phyloP scores from a whole-genome alignment of 2,329 filamentous ascomycete species.

The Atkinsonella hypoxylon region DNA sequence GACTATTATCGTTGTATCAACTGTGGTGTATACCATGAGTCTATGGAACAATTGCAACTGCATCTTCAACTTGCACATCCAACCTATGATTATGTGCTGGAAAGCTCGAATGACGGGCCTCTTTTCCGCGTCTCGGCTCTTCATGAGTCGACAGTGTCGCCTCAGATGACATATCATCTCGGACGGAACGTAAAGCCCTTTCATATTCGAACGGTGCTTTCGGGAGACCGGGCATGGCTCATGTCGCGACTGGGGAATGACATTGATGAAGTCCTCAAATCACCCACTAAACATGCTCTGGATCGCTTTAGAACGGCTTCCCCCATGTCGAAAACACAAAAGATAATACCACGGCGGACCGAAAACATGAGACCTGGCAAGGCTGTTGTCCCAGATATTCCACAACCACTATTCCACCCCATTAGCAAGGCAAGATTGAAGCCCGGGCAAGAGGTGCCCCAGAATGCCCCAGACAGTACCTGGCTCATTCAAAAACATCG shows the following conservation, averaged over 20 bases:
- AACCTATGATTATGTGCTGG: slow-evolving; percentile 31
- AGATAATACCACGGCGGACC: slow-evolving; percentile 6
- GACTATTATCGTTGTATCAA: slow-evolving; percentile 38
- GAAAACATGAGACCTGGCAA: slow-evolving; percentile 14
- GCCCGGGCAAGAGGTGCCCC: slow-evolving; percentile 35
- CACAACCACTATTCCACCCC: slow-evolving; percentile 43
- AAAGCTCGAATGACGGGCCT: slow-evolving; percentile 24
- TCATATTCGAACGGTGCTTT: slow-evolving; percentile 30
- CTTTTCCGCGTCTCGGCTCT: slow-evolving; percentile 27
- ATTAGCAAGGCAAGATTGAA: slow-evolving; percentile 41
- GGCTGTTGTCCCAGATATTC: slow-evolving; percentile 35
- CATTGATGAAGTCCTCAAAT: slow-evolving; percentile 15
- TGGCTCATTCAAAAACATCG: slow-evolving; percentile 50
- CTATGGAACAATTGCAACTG: slow-evolving; percentile 33
- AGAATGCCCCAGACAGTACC: slow-evolving; percentile 30
- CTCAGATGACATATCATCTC: slow-evolving; percentile 29
- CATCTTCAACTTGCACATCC: slow-evolving; percentile 36
- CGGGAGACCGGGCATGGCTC: slow-evolving; percentile 35
- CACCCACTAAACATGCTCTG: slow-evolving; percentile 12
- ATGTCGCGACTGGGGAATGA: slow-evolving; percentile 28
- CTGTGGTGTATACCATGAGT: slow-evolving; percentile 35
- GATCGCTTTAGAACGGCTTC: slow-evolving; percentile 16
- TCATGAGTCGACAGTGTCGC: slow-evolving; percentile 16
- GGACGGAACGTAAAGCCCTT: slow-evolving; percentile 30
- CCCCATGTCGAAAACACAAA: slow-evolving; percentile 9